These are phyloP conservation scores for Yamadazyma sp. DNA, from an alignment of 805 yeast species.

Conservation along the genomic window DNA sequence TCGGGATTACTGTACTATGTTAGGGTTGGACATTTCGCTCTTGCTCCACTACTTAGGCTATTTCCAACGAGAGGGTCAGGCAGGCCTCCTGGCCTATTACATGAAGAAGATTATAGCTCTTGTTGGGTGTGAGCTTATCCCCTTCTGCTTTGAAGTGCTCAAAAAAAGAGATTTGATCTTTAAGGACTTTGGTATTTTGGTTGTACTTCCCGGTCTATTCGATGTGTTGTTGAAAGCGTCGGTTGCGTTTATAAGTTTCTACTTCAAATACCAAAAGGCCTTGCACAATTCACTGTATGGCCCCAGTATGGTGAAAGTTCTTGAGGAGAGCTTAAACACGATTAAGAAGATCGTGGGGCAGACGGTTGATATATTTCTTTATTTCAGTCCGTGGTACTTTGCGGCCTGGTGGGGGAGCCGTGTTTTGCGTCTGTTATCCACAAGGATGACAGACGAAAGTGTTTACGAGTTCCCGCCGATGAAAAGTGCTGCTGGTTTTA, in stretches of 20 bases:
- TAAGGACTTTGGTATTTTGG: conserved; percentile 31
- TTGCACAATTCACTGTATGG: no score
- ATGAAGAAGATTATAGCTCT: conserved; percentile 29
- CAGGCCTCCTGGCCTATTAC: conserved; percentile 32
- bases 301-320: background rate
- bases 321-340: background rate
- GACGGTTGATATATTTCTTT: conserved; percentile 1
- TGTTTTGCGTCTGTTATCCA: conserved; percentile 35
- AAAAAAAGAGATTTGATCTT: conserved; percentile 33
- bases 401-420: conserved; percentile 68
- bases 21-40: conserved; percentile 18
- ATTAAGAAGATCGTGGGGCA: background rate
- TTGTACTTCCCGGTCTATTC: conserved; percentile 38
- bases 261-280: conserved; percentile 18
- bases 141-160: conserved; percentile 31
- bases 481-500: background rate
- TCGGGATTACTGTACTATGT: background rate
- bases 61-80: conserved; percentile 33
- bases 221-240: conserved; percentile 23
- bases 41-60: conserved; percentile 35
- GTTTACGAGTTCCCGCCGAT: conserved; percentile 2
- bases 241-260: conserved; percentile 24
- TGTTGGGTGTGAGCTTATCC: conserved; percentile 30
- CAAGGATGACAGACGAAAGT: background rate
- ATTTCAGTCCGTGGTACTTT: conserved; percentile 54